These are phyloP conservation scores for Dioscorea alata DNA, from an alignment of 106 monocot genomes.

Conservation along the genomic window DNA sequence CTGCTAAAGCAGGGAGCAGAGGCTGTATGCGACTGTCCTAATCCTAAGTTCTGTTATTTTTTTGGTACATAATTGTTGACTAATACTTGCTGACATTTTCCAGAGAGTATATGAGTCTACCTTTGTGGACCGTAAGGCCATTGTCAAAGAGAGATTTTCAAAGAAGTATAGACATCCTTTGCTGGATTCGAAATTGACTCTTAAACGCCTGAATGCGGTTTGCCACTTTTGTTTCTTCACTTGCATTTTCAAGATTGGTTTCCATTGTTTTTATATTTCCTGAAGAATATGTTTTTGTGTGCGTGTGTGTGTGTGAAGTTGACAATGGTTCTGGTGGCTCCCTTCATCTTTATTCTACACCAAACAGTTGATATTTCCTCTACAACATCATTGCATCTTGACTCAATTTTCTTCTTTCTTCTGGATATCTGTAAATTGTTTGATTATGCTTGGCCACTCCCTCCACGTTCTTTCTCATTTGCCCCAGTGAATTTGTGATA, in stretches of 20 bases:
- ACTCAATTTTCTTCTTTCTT: no score
- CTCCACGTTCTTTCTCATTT: background rate
- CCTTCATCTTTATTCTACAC: background rate
- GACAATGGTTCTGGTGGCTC: background rate
- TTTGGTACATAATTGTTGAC: background rate
- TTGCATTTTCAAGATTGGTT: background rate
- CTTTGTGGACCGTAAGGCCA: slow-evolving; percentile 45
- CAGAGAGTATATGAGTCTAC: slow-evolving; percentile 49
- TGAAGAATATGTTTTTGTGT: background rate
- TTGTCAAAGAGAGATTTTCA: slow-evolving; percentile 61
- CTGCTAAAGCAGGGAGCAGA: slow-evolving; percentile 38
- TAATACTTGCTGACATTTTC: background rate
- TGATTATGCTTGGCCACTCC: background rate
- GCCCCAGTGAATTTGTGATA: background rate
- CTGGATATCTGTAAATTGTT: no score
- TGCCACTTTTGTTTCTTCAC: slow-evolving; percentile 5
- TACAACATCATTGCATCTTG: background rate
- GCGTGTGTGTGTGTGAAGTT: background rate
- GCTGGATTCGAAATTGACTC: slow-evolving; percentile 76
- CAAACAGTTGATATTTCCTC: background rate
- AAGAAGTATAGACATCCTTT: slow-evolving; percentile 66
- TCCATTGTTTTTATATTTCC: background rate
- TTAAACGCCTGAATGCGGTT: slow-evolving; percentile 82
- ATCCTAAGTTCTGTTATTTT: background rate
- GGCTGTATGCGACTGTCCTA: slow-evolving; percentile 11